These are phyloP conservation scores for Pythium scleroteichum DNA, from an alignment of 352 stramenopile species.

Conservation along the genomic window DNA sequence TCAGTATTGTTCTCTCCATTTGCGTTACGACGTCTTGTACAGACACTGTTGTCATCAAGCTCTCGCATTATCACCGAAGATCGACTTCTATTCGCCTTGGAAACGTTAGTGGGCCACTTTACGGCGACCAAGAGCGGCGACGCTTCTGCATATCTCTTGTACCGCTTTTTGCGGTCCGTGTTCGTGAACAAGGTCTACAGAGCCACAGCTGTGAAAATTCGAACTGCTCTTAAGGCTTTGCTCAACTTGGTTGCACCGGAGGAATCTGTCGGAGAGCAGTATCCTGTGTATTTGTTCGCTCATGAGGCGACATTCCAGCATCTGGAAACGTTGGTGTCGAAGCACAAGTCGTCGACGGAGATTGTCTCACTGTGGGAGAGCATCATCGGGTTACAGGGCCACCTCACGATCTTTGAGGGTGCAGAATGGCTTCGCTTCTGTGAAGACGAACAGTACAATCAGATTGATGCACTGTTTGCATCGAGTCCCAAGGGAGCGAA, in stretches of 20 bases:
- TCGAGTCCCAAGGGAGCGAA: constrained; percentile 5
- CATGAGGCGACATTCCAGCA: constrained; percentile 54
- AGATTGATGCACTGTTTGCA: constrained; percentile 47
- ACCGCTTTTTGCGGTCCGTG: constrained; percentile 56
- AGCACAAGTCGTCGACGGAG: constrained; percentile 22
- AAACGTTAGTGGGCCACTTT: constrained; percentile 44
- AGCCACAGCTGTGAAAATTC: constrained; percentile 30
- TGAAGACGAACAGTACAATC: constrained; percentile 61
- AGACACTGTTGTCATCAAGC: constrained; percentile 37
- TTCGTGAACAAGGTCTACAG: constrained; percentile 48
- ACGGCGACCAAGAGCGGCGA: constrained; percentile 1
- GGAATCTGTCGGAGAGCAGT: constrained; percentile 5
- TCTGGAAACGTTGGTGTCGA: constrained; percentile 25
- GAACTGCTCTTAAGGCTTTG: constrained; percentile 28
- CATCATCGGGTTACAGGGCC: constrained; percentile 38
- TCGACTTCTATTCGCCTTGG: constrained; percentile 57
- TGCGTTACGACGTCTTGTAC: constrained; percentile 51
- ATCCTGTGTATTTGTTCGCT: constrained; percentile 48
- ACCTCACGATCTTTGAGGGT: constrained; percentile 58
- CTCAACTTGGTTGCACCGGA: constrained; percentile 17
- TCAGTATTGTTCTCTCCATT: constrained; percentile 53
- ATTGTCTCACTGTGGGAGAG: constrained; percentile 41
- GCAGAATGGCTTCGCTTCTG: constrained; percentile 73
- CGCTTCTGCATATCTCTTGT: constrained; percentile 40
- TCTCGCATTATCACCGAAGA: constrained; percentile 45